Conservation (phyloP, 495 filamentous ascomycete genomes). For the Tuber calosporum region DNA sequence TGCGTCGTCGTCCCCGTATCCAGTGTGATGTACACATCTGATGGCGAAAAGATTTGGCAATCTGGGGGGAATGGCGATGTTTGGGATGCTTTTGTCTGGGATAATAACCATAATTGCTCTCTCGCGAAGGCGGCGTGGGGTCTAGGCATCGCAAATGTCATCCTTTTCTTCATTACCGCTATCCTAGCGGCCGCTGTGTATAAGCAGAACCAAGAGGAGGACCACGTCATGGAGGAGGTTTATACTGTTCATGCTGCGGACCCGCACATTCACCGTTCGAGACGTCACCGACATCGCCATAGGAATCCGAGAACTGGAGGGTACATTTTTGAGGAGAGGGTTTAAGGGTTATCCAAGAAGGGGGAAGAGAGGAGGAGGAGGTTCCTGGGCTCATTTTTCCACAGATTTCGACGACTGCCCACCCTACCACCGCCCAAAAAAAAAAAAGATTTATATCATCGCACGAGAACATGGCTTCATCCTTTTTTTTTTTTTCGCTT, state of each 20-base stretch:
- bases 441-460: too few species aligned
- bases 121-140: slow-evolving; percentile 38
- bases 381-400: not conserved
- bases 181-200: slow-evolving; percentile 26
- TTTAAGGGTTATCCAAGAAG: not conserved
- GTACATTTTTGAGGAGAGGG: slow-evolving; percentile 26
- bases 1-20: slow-evolving; percentile 8
- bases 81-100: slow-evolving; percentile 11
- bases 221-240: slow-evolving; percentile 15
- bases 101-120: slow-evolving; percentile 24
- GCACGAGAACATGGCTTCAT: not conserved
- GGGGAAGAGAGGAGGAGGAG: not conserved
- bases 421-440: not conserved
- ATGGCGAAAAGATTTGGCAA: slow-evolving; percentile 2
- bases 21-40: slow-evolving; percentile 10
- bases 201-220: slow-evolving; percentile 29
- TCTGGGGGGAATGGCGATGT: not conserved
- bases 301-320: slow-evolving; percentile 17
- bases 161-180: slow-evolving; percentile 39
- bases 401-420: not conserved
- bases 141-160: slow-evolving; percentile 36
- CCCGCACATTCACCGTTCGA: not conserved
- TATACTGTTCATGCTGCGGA: slow-evolving; percentile 12
- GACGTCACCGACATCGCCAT: slow-evolving; percentile 24
- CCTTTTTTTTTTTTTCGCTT: not conserved